A percentile compares a stretch with the other conserved stretches of the same genome.
Conservation (phyloP, 2,329 filamentous ascomycete species). For the Trichophyton benhamiae region DNA sequence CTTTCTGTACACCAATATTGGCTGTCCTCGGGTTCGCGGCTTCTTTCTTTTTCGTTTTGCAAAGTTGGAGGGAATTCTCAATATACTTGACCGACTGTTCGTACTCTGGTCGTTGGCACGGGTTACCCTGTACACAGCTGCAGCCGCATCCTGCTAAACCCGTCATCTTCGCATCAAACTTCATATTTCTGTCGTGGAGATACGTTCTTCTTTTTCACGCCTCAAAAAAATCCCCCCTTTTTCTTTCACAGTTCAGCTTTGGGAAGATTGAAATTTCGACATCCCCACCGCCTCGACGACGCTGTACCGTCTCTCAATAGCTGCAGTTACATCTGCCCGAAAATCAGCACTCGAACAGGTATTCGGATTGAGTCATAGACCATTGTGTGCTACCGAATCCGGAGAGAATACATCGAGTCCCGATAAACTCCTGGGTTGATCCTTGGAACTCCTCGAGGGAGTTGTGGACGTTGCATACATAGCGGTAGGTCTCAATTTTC, state of each 20-base stretch:
- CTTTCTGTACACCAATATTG: too few species aligned
- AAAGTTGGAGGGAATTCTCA: not conserved
- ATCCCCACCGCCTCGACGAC: not conserved
- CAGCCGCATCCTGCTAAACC: not conserved
- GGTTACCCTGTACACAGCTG: not conserved
- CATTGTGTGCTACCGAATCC: conserved; percentile 1
- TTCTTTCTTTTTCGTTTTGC: not conserved
- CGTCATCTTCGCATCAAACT: not conserved
- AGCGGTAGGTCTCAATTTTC: conserved; percentile 1
- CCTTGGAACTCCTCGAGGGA: not conserved
- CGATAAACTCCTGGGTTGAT: conserved; percentile 3
- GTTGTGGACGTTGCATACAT: not conserved
- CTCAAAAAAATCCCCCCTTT: not conserved
- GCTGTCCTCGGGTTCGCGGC: not conserved
- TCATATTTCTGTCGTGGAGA: not conserved
- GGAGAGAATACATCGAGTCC: not conserved
- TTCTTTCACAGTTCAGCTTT: not conserved
- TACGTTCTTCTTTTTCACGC: not conserved
- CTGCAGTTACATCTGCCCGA: not conserved
- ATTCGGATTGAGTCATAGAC: not conserved
- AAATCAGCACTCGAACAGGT: conserved; percentile 3
- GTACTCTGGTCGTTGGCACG: not conserved
- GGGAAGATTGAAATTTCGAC: not conserved
- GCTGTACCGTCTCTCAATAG: not conserved
- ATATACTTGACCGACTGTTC: conserved; percentile 4